Percentiles rank a stretch among this genome's conserved stretches.
These are phyloP conservation scores for Aaosphaeria arxii DNA, from an alignment of 2,329 filamentous ascomycete genomes.

Conservation along the genomic window DNA sequence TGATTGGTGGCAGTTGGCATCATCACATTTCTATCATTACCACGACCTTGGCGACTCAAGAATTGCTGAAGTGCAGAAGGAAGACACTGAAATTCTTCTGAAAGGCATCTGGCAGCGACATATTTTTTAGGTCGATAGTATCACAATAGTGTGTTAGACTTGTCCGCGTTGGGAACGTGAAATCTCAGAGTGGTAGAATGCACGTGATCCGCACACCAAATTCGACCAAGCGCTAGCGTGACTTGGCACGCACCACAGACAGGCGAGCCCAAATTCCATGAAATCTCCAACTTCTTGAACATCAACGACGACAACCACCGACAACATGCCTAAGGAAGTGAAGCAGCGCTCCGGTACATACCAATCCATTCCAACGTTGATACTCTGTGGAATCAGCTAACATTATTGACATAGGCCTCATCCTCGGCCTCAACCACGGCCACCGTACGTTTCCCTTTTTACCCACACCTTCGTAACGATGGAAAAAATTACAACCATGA, in stretches of 20 bases:
- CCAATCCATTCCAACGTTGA: background rate
- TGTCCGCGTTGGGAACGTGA: no score
- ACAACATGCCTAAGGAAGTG: constrained; percentile 53
- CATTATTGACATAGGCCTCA: constrained; percentile 37
- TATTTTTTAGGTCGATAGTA: no score
- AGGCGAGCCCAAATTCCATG: constrained; percentile 13
- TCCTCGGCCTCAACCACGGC: constrained; percentile 63
- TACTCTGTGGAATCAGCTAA: constrained; percentile 6
- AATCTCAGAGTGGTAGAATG: background rate
- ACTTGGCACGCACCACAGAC: constrained; percentile 11
- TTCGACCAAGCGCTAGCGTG: constrained; percentile 3
- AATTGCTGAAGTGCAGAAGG: no score
- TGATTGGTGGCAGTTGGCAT: no score
- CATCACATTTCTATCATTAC: no score
- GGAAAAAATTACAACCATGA: constrained; percentile 5
- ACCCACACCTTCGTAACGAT: constrained; percentile 4
- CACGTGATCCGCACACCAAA: background rate
- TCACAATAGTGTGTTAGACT: no score
- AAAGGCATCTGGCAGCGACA: no score
- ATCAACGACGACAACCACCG: constrained; percentile 18
- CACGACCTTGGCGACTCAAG: no score
- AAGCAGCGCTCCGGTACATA: constrained; percentile 48
- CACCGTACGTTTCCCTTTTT: constrained; percentile 55
- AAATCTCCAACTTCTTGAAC: constrained; percentile 8
- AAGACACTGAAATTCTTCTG: no score